Percentiles rank a stretch among this genome's conserved stretches.
Conservation (phyloP, 2,329 filamentous ascomycete species). For the Thelonectria blattea region DNA sequence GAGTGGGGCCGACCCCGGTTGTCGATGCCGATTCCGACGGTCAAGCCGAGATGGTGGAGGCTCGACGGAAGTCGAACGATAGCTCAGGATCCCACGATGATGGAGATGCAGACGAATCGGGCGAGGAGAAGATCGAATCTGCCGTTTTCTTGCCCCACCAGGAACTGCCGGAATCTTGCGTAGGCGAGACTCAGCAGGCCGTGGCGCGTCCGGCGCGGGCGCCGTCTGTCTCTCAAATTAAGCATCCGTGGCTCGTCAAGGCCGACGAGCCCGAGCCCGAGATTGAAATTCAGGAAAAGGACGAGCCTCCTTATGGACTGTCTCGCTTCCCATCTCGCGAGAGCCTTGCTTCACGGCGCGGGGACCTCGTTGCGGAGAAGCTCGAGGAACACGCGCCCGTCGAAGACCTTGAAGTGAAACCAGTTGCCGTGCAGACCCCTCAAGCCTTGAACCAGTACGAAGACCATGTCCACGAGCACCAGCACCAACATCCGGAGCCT, state of each 20-base stretch:
- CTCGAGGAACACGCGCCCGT: slow-evolving; percentile 48
- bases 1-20: slow-evolving; percentile 36
- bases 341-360: slow-evolving; percentile 35
- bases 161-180: slow-evolving; percentile 49
- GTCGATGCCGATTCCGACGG: slow-evolving; percentile 29
- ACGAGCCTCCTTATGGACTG: slow-evolving; percentile 31
- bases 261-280: slow-evolving; percentile 56
- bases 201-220: slow-evolving; percentile 54
- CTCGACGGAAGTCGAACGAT: slow-evolving; percentile 47
- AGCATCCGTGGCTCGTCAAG: slow-evolving; percentile 63
- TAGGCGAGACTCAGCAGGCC: slow-evolving; percentile 41
- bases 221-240: slow-evolving; percentile 50
- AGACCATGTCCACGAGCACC: slow-evolving; percentile 58
- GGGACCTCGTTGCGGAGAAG: slow-evolving; percentile 43
- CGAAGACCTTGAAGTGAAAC: slow-evolving; percentile 50
- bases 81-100: slow-evolving; percentile 49
- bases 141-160: slow-evolving; percentile 83
- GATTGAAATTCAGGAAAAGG: slow-evolving; percentile 34
- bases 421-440: slow-evolving; percentile 40
- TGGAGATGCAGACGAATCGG: slow-evolving; percentile 62
- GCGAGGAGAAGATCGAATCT: slow-evolving; percentile 86
- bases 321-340: slow-evolving; percentile 40
- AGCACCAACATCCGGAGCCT: slow-evolving; percentile 62
- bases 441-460: slow-evolving; percentile 51
- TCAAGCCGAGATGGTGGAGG: slow-evolving; percentile 39